Evolutionary conservation across 192 early-diverging fungal species (phyloP).

Genomic region (Dissophora globulifera): DNA sequence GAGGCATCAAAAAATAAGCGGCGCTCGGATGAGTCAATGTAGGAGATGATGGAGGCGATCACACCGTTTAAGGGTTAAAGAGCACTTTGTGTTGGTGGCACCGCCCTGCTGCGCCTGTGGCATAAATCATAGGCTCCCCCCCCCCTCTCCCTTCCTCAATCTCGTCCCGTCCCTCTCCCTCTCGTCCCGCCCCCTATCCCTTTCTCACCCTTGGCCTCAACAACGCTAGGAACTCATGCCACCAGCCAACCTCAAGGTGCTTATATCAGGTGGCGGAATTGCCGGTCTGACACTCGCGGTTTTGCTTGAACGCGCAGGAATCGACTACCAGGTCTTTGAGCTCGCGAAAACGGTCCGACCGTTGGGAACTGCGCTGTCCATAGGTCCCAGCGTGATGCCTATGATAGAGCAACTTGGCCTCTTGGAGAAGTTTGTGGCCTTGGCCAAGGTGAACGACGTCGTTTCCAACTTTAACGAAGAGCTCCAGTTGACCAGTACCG

Average conservation of each 20-base stretch:
- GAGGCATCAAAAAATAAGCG: too few relatives aligned
- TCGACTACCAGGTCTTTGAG: constrained; percentile 18
- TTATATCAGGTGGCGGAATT: constrained; percentile 19
- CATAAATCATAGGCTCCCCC: too few relatives aligned
- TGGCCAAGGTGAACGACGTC: constrained; percentile 8
- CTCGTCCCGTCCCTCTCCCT: too few relatives aligned
- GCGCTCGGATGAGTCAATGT: too few relatives aligned
- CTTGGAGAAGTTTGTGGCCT: constrained; percentile 3
- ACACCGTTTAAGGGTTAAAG: too few relatives aligned
- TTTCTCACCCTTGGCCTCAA: too few relatives aligned
- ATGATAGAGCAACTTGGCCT: constrained; percentile 16
- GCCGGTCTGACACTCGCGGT: constrained; percentile 7
- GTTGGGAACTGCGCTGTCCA: constrained; percentile 7
- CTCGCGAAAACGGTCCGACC: constrained; percentile 7
- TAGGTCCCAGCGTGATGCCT: constrained; percentile 7
- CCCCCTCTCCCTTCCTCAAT: too few relatives aligned
- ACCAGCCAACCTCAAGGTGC: not conserved
- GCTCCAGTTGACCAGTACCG: not conserved
- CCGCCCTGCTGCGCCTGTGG: too few relatives aligned
- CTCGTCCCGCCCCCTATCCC: too few relatives aligned
- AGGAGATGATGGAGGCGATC: too few relatives aligned
- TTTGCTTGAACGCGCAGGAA: not conserved
- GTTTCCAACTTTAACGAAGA: not conserved
- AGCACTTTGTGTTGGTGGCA: too few relatives aligned
- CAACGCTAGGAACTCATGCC: too few relatives aligned